phyloP scores from a whole-genome alignment of 768 basidiomycete genomes.

The Boletus tomentosulus region DNA sequence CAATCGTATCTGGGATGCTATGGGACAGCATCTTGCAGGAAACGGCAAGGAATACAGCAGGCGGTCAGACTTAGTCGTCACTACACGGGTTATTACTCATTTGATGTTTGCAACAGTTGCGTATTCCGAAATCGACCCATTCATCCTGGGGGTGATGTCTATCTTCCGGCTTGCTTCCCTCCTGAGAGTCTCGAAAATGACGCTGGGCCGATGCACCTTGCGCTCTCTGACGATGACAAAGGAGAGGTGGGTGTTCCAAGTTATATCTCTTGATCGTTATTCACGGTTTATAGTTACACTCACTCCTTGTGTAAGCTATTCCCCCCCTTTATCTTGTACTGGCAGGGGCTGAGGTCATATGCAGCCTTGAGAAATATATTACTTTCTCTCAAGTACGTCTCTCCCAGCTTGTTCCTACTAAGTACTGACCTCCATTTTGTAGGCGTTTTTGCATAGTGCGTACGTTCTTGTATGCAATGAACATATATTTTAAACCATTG shows the following conservation, averaged over 20 bases:
- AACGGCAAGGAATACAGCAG: conserved; percentile 51
- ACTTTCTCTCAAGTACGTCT: conserved; percentile 26
- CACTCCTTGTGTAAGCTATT: conserved; percentile 50
- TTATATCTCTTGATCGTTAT: not conserved
- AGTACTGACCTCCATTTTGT: conserved; percentile 19
- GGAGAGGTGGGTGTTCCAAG: conserved; percentile 37
- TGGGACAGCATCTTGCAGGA: conserved; percentile 39
- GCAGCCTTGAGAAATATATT: conserved; percentile 32
- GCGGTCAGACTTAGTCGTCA: conserved; percentile 33
- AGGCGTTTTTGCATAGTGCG: conserved; percentile 25
- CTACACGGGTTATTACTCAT: not conserved
- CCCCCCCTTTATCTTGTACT: not conserved
- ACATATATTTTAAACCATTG: not conserved
- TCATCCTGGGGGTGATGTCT: conserved; percentile 38
- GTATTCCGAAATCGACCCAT: conserved; percentile 36
- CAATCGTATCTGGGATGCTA: conserved; percentile 43
- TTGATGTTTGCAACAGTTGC: conserved; percentile 35
- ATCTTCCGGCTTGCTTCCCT: conserved; percentile 51
- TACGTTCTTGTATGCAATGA: not conserved
- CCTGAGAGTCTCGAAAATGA: conserved; percentile 27
- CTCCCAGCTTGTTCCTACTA: conserved; percentile 30
- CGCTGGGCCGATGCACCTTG: conserved; percentile 18
- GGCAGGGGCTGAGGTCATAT: conserved; percentile 36
- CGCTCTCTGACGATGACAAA: conserved; percentile 41
- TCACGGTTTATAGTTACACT: conserved; percentile 42